phyloP scores from a whole-genome alignment of 257 asterid genomes.

The Solanum pennellii region DNA sequence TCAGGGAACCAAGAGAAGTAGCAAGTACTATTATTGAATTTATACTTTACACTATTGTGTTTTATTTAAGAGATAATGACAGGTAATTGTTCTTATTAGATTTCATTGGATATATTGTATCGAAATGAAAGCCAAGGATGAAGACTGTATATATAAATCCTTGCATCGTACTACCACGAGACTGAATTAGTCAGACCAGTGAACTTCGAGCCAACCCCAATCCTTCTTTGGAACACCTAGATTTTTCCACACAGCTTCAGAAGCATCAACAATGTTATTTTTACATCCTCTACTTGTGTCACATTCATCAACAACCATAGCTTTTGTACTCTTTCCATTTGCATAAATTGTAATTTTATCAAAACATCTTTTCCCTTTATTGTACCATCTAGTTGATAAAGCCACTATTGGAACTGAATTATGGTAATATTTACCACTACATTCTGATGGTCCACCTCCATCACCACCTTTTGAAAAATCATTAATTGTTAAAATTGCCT shows the following conservation, averaged over 20 bases:
- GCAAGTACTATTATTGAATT: neutral
- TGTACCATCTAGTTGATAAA: constrained; percentile 19
- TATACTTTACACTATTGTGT: no score
- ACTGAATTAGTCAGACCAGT: constrained; percentile 12
- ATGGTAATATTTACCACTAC: constrained; percentile 12
- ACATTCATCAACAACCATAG: constrained; percentile 25
- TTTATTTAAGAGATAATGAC: neutral
- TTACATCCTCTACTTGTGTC: constrained; percentile 10
- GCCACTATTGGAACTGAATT: constrained; percentile 12
- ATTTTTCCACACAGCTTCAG: constrained; percentile 18
- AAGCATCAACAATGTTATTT: constrained; percentile 23
- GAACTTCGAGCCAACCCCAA: neutral
- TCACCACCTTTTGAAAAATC: constrained; percentile 10
- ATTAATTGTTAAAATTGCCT: constrained; percentile 8
- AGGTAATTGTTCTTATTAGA: neutral
- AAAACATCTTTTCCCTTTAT: neutral
- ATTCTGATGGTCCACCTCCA: constrained; percentile 15
- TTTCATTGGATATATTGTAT: no score
- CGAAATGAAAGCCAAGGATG: neutral
- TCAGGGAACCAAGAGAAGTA: neutral
- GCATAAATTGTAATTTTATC: constrained; percentile 5
- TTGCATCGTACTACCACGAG: neutral
- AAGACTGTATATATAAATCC: neutral
- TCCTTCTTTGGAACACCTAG: neutral
- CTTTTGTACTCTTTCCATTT: constrained; percentile 4